These are phyloP conservation scores for Aspergillus sparsus DNA, from an alignment of 495 filamentous ascomycete genomes.

Conservation along the genomic window DNA sequence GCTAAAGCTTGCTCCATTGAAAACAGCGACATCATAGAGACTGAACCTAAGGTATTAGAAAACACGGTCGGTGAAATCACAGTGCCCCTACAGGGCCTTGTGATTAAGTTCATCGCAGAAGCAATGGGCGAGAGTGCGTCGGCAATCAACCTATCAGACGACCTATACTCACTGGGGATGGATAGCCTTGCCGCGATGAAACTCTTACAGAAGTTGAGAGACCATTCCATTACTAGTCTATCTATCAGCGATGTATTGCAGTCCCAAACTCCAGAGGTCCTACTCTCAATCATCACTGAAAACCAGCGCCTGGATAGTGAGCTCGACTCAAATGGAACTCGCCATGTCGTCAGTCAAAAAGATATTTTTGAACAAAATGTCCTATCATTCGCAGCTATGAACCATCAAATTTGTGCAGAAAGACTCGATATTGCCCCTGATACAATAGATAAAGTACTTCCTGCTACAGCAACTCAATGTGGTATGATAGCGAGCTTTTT, in stretches of 20 bases:
- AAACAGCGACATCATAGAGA: neutral
- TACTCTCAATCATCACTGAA: conserved; percentile 29
- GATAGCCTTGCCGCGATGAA: conserved; percentile 76
- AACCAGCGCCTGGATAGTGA: neutral
- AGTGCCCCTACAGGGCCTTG: conserved; percentile 13
- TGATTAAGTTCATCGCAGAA: conserved; percentile 43
- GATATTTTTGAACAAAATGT: conserved; percentile 2
- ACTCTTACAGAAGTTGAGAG: conserved; percentile 42
- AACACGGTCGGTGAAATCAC: neutral
- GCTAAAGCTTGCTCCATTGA: conserved; percentile 7
- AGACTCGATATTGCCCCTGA: conserved; percentile 42
- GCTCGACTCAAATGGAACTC: neutral
- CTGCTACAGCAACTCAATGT: conserved; percentile 73
- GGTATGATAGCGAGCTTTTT: conserved; percentile 70
- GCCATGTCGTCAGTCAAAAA: neutral
- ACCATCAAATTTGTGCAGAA: conserved; percentile 35
- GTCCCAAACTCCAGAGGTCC: conserved; percentile 30
- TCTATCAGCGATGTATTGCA: conserved; percentile 33
- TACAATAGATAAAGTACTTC: conserved; percentile 64
- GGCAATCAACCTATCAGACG: conserved; percentile 51
- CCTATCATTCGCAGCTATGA: conserved; percentile 16
- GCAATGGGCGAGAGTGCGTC: conserved; percentile 43
- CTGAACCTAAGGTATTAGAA: neutral
- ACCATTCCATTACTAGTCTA: conserved; percentile 26
- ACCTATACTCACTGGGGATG: conserved; percentile 72